Evolutionary conservation across 2,329 filamentous ascomycete genomes (phyloP), one percentile per base, ranked within the genome.

Genomic region (Pezicula neosporulosa): DNA sequence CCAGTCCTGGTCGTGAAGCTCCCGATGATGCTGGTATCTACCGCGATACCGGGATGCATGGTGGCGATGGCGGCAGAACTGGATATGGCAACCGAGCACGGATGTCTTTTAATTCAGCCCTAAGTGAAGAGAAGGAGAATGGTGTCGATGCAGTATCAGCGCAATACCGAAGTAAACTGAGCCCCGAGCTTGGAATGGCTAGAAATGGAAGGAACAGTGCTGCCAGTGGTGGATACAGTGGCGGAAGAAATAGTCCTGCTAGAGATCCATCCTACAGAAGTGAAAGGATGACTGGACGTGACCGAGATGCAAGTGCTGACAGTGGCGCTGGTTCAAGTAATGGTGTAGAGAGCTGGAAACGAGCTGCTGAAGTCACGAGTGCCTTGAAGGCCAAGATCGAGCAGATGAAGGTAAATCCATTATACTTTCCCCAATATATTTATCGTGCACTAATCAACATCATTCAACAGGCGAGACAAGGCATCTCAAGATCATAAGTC

Each of bases 311-410:
- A 33, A 64, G 54, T 53, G 63, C 56, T 39, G 63, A 64, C 41
- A 56, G 68, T 64, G 49, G 65, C 65, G 48, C 65, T 57, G 58
- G 52, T 47, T 66, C 55, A 53, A 67, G 58, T 60, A 70, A 60
- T 43, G 68, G 84, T 1, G 84, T 86, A 16, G 94, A 99, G 73
- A 97, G 92, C 68, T 99, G 94, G 94, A 95, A 92, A 74, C 80
- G 94, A 60, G 94, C 94, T 16, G 94, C 94, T 2, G 94, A 99
- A 74, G 94, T 99, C 52, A 99, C 94, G 49, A 97, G 92, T 70
- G 94, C 97, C 69, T 71, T 99, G 64, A 99, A 97, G 76, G 91
- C 93, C 48, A 84, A 94, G 68, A 99, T 99, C 70, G 94, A 97
- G 76, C 89, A 94, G 77, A 99, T 99, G 94, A 99, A 97, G 80